Conservation (phyloP, 164 flowering plant genomes). For the Stephania japonica region DNA sequence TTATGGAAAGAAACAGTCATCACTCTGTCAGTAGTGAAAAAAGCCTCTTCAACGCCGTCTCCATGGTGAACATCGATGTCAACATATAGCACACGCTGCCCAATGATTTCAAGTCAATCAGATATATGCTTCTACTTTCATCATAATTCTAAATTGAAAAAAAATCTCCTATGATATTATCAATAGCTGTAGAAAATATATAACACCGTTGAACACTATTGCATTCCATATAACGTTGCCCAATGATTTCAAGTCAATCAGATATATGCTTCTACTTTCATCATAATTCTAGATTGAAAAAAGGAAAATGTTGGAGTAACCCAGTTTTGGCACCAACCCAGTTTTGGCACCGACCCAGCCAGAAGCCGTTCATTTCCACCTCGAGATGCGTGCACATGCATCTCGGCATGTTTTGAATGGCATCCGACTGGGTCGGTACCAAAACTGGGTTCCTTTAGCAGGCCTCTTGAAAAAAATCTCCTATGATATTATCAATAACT, state of each 20-base stretch:
- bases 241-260: constrained; percentile 4
- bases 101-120: constrained; percentile 4
- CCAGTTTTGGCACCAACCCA: too few species aligned
- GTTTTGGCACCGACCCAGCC: too few species aligned
- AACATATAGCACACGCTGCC: constrained; percentile 82
- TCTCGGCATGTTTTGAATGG: too few species aligned
- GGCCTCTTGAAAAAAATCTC: not conserved
- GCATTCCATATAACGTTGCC: constrained; percentile 44
- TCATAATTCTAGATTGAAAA: not conserved
- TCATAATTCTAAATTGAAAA: not conserved
- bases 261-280: constrained; percentile 1
- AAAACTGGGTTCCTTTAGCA: too few species aligned
- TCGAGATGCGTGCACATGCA: too few species aligned
- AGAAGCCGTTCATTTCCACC: too few species aligned
- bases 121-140: constrained; percentile 1
- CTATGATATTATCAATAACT: not conserved
- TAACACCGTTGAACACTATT: not conserved
- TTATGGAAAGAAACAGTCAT: constrained; percentile 94
- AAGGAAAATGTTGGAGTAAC: too few species aligned
- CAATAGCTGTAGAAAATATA: not conserved
- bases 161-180: not conserved
- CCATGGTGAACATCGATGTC: constrained; percentile 91
- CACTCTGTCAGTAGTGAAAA: constrained; percentile 78
- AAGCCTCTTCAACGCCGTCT: constrained; percentile 92
- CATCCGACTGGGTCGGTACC: too few species aligned